Conservation (phyloP, 1,284 basidiomycete genomes). For the Pisolithus thermaeus region DNA sequence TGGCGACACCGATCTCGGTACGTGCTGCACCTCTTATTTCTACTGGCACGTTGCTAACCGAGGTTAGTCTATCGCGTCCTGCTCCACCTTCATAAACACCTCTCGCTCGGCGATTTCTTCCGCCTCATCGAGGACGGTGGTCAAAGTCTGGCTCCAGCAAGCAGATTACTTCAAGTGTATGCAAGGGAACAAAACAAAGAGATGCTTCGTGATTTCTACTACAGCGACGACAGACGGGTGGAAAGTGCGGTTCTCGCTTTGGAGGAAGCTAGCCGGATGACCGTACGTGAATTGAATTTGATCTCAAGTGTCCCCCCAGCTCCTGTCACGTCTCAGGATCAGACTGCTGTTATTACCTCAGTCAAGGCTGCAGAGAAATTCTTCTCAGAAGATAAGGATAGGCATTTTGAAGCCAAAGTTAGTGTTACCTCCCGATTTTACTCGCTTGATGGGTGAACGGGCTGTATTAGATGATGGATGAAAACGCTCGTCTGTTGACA, state of each 20-base stretch:
- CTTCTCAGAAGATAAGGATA: constrained; percentile 92
- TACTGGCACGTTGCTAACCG: background rate
- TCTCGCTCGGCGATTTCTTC: constrained; percentile 92
- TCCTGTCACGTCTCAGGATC: constrained; percentile 47
- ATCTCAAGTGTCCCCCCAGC: background rate
- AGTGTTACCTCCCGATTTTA: constrained; percentile 1
- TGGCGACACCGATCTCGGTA: constrained; percentile 92
- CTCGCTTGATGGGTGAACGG: background rate
- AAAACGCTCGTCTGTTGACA: constrained; percentile 70
- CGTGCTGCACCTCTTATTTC: constrained; percentile 15
- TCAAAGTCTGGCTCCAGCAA: constrained; percentile 65
- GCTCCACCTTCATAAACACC: constrained; percentile 75
- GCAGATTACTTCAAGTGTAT: constrained; percentile 78
- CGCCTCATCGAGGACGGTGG: constrained; percentile 89
- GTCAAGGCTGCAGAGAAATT: constrained; percentile 86
- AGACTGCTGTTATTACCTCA: constrained; percentile 60
- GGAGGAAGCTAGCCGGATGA: constrained; percentile 69
- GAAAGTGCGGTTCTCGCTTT: constrained; percentile 86
- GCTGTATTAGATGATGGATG: constrained; percentile 76
- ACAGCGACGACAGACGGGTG: constrained; percentile 92
- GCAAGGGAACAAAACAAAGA: constrained; percentile 86
- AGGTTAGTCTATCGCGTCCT: constrained; percentile 83
- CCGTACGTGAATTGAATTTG: constrained; percentile 34
- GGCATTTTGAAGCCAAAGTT: constrained; percentile 86
- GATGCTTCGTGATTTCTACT: constrained; percentile 94